Conservation (phyloP, 1,284 basidiomycete genomes). For the Baeospora myosura region DNA sequence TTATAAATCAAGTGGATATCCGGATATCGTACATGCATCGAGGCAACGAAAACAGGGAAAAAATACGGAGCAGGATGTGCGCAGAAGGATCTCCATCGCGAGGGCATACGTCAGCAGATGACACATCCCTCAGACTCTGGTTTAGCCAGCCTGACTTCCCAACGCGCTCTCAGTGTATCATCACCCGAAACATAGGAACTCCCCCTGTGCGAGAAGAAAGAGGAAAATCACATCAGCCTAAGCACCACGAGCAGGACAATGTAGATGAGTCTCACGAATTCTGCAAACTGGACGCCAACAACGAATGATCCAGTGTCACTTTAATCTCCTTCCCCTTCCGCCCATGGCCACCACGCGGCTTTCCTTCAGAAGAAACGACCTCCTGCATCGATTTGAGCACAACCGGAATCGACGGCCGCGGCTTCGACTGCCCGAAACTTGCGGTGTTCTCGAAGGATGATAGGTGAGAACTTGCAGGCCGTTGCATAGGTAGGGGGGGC, state of each 20-base stretch:
- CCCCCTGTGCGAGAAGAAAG: not conserved
- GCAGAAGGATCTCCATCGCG: no score
- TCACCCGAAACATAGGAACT: not conserved
- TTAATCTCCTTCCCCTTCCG: not conserved
- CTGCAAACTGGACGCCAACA: not conserved
- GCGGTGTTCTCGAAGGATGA: not conserved
- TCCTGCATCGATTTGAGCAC: not conserved
- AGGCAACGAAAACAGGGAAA: no score
- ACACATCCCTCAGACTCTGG: conserved; percentile 1
- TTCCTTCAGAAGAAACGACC: not conserved
- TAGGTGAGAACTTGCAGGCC: not conserved
- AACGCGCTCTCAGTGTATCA: not conserved
- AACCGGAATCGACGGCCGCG: not conserved
- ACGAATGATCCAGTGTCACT: not conserved
- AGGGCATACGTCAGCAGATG: not conserved
- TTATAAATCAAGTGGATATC: no score
- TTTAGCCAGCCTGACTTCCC: not conserved
- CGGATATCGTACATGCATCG: no score
- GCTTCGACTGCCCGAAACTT: no score
- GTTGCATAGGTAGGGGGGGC: no score
- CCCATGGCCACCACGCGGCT: not conserved
- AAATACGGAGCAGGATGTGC: no score
- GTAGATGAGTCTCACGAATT: not conserved
- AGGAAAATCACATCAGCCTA: not conserved
- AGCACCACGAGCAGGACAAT: not conserved